phyloP scores from a whole-genome alignment of 2,329 filamentous ascomycete species.

The Fulvia fulva region DNA sequence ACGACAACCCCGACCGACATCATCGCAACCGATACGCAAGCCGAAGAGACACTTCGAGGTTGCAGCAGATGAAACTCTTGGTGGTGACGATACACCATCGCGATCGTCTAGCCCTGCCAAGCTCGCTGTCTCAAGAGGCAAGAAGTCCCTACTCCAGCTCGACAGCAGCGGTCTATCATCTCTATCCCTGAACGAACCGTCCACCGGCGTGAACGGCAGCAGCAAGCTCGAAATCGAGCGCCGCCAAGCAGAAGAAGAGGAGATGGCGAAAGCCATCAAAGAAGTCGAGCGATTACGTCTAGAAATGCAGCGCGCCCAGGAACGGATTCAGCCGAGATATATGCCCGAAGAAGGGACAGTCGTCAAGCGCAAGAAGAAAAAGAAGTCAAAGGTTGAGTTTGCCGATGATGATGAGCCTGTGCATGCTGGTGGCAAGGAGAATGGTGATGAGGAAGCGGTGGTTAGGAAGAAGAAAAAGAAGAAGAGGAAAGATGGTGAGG shows the following conservation, averaged over 20 bases:
- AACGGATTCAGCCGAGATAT: constrained; percentile 69
- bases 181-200: constrained; percentile 62
- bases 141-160: constrained; percentile 72
- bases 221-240: constrained; percentile 57
- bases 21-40: constrained; percentile 23
- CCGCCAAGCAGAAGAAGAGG: constrained; percentile 71
- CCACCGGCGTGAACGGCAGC: constrained; percentile 14
- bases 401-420: constrained; percentile 16
- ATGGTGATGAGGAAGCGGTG: constrained; percentile 6
- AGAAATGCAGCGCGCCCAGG: constrained; percentile 82
- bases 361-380: constrained; percentile 57
- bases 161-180: constrained; percentile 78
- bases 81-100: constrained; percentile 28
- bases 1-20: constrained; percentile 8
- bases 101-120: constrained; percentile 24
- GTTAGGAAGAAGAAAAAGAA: constrained; percentile 38
- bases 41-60: constrained; percentile 42
- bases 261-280: constrained; percentile 83
- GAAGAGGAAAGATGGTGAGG: constrained; percentile 15
- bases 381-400: constrained; percentile 37
- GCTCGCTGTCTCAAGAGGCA: constrained; percentile 38
- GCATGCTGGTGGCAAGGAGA: background rate
- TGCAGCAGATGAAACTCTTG: constrained; percentile 47
- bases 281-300: constrained; percentile 82
- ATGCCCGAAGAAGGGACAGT: constrained; percentile 62